Conservation (phyloP, 1,139 yeast genomes). For the Diutina mesorugosa region DNA sequence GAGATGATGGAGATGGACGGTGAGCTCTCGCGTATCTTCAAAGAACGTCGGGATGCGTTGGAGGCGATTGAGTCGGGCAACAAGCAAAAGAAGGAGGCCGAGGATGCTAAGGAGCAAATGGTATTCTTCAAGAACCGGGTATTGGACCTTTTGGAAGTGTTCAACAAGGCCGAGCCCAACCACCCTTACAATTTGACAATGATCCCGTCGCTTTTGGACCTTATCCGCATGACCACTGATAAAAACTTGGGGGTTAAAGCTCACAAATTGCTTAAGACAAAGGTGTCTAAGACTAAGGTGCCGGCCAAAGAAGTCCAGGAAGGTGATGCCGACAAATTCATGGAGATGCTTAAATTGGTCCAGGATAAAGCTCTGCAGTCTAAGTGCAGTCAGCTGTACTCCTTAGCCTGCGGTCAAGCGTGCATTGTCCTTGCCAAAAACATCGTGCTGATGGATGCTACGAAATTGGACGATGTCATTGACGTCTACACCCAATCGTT, state of each 20-base stretch:
- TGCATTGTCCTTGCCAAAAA: conserved; percentile 53
- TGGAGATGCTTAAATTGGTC: conserved; percentile 17
- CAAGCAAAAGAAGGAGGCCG: conserved; percentile 55
- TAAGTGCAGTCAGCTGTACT: conserved; percentile 36
- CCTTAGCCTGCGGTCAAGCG: conserved; percentile 46
- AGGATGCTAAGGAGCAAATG: conserved; percentile 70
- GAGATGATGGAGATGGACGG: conserved; percentile 94
- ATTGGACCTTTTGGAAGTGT: conserved; percentile 62
- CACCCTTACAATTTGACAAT: conserved; percentile 30
- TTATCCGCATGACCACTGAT: conserved; percentile 58
- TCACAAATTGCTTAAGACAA: conserved; percentile 53
- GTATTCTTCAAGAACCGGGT: conserved; percentile 67
- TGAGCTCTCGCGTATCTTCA: conserved; percentile 72
- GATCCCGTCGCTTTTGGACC: conserved; percentile 45
- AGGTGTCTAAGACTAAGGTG: conserved; percentile 42
- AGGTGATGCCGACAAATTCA: conserved; percentile 10
- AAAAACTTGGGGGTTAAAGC: conserved; percentile 62
- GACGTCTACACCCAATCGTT: conserved; percentile 45
- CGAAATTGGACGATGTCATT: conserved; percentile 23
- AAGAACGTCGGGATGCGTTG: conserved; percentile 60
- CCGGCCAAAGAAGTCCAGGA: conserved; percentile 9
- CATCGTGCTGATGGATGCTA: conserved; percentile 23
- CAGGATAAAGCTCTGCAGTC: conserved; percentile 28
- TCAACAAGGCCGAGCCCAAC: conserved; percentile 32
- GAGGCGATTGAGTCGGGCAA: conserved; percentile 16